Conservation (phyloP, 768 basidiomycete species). For the Phaffia tasmanica region DNA sequence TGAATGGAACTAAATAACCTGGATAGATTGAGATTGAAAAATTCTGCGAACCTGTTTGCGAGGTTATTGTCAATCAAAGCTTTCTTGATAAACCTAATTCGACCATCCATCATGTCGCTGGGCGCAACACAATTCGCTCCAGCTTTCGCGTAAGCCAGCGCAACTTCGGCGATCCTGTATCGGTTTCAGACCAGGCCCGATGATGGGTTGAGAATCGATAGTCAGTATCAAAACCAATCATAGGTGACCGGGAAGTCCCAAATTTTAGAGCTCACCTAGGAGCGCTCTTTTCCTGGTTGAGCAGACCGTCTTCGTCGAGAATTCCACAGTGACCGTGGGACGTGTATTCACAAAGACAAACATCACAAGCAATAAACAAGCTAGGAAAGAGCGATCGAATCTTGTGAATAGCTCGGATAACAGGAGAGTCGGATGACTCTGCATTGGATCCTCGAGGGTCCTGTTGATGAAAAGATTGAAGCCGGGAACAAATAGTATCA, state of each 20-base stretch:
- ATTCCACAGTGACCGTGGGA: conserved; percentile 91
- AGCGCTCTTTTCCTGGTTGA: conserved; percentile 25
- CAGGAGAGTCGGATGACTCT: conserved; percentile 79
- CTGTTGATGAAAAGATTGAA: conserved; percentile 39
- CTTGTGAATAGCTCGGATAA: conserved; percentile 79
- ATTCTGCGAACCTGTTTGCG: conserved; percentile 51
- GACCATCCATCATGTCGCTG: conserved; percentile 99
- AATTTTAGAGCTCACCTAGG: conserved; percentile 4
- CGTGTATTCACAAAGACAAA: conserved; percentile 99
- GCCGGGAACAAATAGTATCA: neutral
- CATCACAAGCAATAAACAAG: conserved; percentile 84
- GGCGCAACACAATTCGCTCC: conserved; percentile 98
- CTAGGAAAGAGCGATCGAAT: conserved; percentile 66
- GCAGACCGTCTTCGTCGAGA: conserved; percentile 22
- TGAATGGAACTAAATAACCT: neutral
- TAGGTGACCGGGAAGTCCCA: neutral
- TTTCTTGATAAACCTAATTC: conserved; percentile 78
- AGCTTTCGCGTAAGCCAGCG: conserved; percentile 78
- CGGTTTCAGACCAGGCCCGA: conserved; percentile 59
- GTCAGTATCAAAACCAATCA: neutral
- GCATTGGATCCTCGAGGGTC: conserved; percentile 74
- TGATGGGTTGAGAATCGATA: conserved; percentile 43
- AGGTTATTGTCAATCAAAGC: conserved; percentile 68
- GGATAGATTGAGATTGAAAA: neutral
- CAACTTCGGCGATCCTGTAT: conserved; percentile 70